phyloP scores from a whole-genome alignment of 768 basidiomycete species.

The Phaffia tasmanica region DNA sequence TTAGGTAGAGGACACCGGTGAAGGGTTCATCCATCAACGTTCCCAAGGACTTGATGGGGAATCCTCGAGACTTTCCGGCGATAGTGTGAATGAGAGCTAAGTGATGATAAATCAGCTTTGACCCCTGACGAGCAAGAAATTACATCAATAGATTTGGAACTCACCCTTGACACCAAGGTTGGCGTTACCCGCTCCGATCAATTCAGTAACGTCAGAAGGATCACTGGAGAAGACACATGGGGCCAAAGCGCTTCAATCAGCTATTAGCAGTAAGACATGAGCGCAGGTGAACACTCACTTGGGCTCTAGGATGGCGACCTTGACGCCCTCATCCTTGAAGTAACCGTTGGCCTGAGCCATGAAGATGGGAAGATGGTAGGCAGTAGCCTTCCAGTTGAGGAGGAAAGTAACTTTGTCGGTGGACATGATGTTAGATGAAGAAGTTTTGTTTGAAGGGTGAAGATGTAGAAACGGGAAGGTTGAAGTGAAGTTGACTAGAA shows the following conservation, averaged over 20 bases:
- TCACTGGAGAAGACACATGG: conserved; percentile 21
- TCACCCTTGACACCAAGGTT: conserved; percentile 29
- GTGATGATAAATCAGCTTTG: too few relatives aligned
- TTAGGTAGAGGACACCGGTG: conserved; percentile 32
- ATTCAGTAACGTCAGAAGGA: conserved; percentile 29
- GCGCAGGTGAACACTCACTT: not conserved
- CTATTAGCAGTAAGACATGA: too few relatives aligned
- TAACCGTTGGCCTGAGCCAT: conserved; percentile 29
- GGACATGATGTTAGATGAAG: conserved; percentile 14
- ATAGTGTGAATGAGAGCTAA: conserved; percentile 31
- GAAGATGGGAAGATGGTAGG: conserved; percentile 31
- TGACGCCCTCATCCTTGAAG: conserved; percentile 30
- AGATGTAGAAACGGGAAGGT: too few relatives aligned
- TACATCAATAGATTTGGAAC: too few relatives aligned
- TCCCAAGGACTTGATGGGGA: conserved; percentile 28
- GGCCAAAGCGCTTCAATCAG: too few relatives aligned
- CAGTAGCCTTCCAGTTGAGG: conserved; percentile 28
- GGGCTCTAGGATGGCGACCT: conserved; percentile 30
- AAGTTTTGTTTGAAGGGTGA: not conserved
- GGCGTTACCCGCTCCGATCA: conserved; percentile 22
- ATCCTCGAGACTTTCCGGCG: conserved; percentile 28
- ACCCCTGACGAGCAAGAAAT: too few relatives aligned
- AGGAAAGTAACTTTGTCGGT: conserved; percentile 28
- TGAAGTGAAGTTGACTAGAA: too few relatives aligned
- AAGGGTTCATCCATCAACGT: conserved; percentile 32